Conservation (phyloP, 768 basidiomycete species). For the Leccinum barrowsii region DNA sequence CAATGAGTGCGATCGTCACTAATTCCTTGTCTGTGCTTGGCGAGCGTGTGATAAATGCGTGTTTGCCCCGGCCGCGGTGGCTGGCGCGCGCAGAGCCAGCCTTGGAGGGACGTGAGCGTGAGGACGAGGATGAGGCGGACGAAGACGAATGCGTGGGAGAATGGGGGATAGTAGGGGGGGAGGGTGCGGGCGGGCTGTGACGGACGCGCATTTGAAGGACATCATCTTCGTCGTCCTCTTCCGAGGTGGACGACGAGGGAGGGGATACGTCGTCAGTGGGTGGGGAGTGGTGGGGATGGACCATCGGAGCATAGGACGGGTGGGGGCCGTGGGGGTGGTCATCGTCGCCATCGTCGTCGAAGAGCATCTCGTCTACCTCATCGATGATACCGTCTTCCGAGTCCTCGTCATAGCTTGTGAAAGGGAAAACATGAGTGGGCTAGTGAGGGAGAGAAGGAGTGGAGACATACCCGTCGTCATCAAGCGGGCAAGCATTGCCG, state of each 20-base stretch:
- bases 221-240: conserved; percentile 48
- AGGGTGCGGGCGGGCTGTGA: conserved; percentile 21
- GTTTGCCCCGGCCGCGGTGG: conserved; percentile 34
- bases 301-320: conserved; percentile 15
- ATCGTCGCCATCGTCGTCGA: conserved; percentile 29
- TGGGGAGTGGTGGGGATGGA: conserved; percentile 20
- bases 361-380: conserved; percentile 40
- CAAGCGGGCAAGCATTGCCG: conserved; percentile 31
- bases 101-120: conserved; percentile 28
- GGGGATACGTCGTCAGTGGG: conserved; percentile 23
- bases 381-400: conserved; percentile 54
- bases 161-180: conserved; percentile 19
- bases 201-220: conserved; percentile 62
- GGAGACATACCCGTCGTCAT: conserved; percentile 62
- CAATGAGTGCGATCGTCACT: conserved; percentile 69
- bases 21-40: conserved; percentile 44
- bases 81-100: conserved; percentile 20
- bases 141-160: conserved; percentile 40
- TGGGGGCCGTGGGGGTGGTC: conserved; percentile 11
- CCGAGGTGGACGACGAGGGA: conserved; percentile 33
- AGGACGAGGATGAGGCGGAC: conserved; percentile 21
- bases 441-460: neutral
- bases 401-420: conserved; percentile 65
- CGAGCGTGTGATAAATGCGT: conserved; percentile 40
- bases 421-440: neutral